Base-by-base conservation (phyloP, 2,329 filamentous ascomycete species). In the Hypoxylon sp. region DNA sequence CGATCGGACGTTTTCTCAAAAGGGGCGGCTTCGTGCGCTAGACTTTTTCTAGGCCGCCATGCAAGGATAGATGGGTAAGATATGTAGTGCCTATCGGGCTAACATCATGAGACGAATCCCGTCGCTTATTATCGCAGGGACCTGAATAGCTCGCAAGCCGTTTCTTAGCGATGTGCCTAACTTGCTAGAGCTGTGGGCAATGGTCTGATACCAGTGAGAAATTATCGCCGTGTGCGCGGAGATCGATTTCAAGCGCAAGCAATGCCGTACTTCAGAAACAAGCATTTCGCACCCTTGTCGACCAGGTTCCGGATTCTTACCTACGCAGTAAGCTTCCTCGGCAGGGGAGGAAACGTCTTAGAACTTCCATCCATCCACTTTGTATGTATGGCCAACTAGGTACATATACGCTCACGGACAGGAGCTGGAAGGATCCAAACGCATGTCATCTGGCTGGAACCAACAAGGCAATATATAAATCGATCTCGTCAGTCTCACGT, bases 81-180 rank as follows among this genome's bases (percentile, higher is more conserved):
- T 22, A n/a, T n/a, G n/a, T n/a, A 16, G 36, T 50, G 44, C 30
- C 45, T 56, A 55, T 63, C 56, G 51, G 36, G 9, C 44, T 40
- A 38, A 46, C 16, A 61, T 58, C 61, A 60, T 54, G 59, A 65
- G 58, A 62, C 50, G 58, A 38, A 66, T 61, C 52, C 52, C 61
- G 36, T 61, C 33, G 52, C 51, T 50, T 58, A 56, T 52, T 59
- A 61, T 51, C 46, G 30, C 55, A 63, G 46, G 63, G 63, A 18
- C 36, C 44, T 33, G 20, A 46, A 50, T 61, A 61, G 18, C 48
- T 59, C 33, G 22, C 30, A 56, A 12, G 44, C 55, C 16, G 28
- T 30, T 48, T 12, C 56, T 48, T 33, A 50, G 50, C 51, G 14
- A 48, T 36, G 9, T 54, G 50, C 38, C 54, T 50, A 65, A 24